These are phyloP conservation scores for Liquidambar formosana DNA, from an alignment of 164 flowering plant species.

Conservation along the genomic window DNA sequence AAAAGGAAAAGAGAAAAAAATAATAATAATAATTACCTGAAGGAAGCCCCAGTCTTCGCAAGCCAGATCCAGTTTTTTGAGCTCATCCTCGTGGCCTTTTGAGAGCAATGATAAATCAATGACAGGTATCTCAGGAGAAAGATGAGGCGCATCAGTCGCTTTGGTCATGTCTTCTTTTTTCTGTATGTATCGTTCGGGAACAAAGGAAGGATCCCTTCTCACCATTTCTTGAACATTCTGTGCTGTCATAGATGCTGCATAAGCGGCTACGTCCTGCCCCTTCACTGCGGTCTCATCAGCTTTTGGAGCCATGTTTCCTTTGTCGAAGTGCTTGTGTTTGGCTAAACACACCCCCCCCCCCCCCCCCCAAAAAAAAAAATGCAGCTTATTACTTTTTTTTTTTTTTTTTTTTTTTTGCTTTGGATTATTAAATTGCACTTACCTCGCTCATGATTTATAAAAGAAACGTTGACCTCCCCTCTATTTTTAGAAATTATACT, in stretches of 20 bases:
- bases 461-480: too few species aligned
- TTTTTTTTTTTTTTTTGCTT: too few species aligned
- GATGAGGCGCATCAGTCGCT: not conserved
- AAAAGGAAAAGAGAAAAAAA: too few species aligned
- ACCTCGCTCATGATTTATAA: too few species aligned
- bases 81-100: slow-evolving; percentile 14
- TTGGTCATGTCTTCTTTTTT: slow-evolving; percentile 9
- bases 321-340: too few species aligned
- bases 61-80: slow-evolving; percentile 20
- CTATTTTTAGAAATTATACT: too few species aligned
- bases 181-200: slow-evolving; percentile 23
- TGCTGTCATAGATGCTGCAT: slow-evolving; percentile 16
- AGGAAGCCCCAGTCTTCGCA: slow-evolving; percentile 28
- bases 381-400: too few species aligned
- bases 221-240: slow-evolving; percentile 27
- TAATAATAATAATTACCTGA: slow-evolving; percentile 8
- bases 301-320: slow-evolving; percentile 1
- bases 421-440: too few species aligned
- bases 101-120: slow-evolving; percentile 18
- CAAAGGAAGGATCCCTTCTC: slow-evolving; percentile 14
- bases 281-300: not conserved
- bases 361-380: too few species aligned
- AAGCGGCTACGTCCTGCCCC: slow-evolving; percentile 5
- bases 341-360: too few species aligned
- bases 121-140: slow-evolving; percentile 13